Conservation (phyloP, 306 rosid species). For the Pueraria montana region DNA sequence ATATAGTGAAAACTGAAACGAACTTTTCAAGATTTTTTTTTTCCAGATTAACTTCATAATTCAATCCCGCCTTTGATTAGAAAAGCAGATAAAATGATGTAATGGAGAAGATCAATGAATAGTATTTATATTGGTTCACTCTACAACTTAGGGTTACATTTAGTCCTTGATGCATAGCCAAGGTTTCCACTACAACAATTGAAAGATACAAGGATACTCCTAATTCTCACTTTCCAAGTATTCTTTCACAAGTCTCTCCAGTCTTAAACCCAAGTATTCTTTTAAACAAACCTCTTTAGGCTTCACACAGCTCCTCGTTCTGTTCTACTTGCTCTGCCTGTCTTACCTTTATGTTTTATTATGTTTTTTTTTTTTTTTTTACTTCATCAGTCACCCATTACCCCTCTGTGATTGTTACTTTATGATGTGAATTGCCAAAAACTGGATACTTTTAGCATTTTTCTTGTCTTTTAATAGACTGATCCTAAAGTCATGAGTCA, state of each 20-base stretch:
- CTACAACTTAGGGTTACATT: background rate
- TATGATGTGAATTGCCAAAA: slow-evolving; percentile 32
- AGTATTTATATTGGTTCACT: background rate
- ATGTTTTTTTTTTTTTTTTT: background rate
- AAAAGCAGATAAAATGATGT: background rate
- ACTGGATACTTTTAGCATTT: background rate
- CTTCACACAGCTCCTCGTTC: background rate
- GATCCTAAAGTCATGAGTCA: slow-evolving; percentile 26
- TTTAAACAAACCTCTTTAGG: background rate
- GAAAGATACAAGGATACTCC: background rate
- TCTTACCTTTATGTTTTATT: background rate
- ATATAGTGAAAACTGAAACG: background rate
- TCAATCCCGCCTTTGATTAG: background rate
- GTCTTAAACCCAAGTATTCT: background rate
- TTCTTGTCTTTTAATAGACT: slow-evolving; percentile 1
- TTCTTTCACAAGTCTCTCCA: background rate
- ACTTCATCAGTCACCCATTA: background rate
- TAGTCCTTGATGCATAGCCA: background rate
- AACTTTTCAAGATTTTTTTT: background rate
- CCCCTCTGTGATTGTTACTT: background rate
- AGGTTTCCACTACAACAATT: background rate
- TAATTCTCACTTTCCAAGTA: background rate
- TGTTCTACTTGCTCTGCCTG: background rate
- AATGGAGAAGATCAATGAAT: background rate
- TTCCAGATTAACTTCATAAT: background rate